Percentiles rank a stretch among this genome's conserved stretches.
phyloP scores from a whole-genome alignment of 2,329 filamentous ascomycete species.

The Monilinia laxa region DNA sequence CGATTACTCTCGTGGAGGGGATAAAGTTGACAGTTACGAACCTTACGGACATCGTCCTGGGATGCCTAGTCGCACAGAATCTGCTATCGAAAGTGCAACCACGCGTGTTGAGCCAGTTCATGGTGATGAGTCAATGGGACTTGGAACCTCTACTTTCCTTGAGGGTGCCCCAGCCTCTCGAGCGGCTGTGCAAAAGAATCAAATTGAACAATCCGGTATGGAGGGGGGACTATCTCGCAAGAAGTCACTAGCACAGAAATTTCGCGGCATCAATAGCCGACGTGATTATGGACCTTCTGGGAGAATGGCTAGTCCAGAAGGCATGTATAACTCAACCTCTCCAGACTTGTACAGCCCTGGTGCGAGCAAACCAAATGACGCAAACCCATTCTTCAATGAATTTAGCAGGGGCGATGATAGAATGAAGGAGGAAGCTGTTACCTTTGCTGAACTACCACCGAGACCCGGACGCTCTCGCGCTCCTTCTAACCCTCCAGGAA shows the following conservation, averaged over 20 bases:
- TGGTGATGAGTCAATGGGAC: conserved; percentile 76
- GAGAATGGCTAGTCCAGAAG: conserved; percentile 58
- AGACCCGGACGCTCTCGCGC: conserved; percentile 44
- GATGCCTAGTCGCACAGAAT: conserved; percentile 26
- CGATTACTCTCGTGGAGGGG: conserved; percentile 60
- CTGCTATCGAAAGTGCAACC: conserved; percentile 65
- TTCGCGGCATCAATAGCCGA: conserved; percentile 77
- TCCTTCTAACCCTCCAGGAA: conserved; percentile 57
- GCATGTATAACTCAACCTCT: conserved; percentile 43
- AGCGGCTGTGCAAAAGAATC: conserved; percentile 71
- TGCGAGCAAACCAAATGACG: conserved; percentile 47
- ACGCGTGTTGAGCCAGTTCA: conserved; percentile 71
- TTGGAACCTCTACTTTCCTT: conserved; percentile 93
- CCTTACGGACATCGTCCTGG: conserved; percentile 43
- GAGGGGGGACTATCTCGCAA: conserved; percentile 77
- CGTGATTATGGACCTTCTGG: conserved; percentile 59
- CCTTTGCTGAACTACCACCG: conserved; percentile 41
- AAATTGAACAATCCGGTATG: conserved; percentile 57
- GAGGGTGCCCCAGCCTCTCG: conserved; percentile 88
- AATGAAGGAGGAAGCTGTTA: conserved; percentile 57
- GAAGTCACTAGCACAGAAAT: conserved; percentile 90
- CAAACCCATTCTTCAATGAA: conserved; percentile 82
- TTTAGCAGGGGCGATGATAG: conserved; percentile 65
- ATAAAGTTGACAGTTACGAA: conserved; percentile 46
- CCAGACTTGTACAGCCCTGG: conserved; percentile 40